phyloP scores from a whole-genome alignment of 2,329 filamentous ascomycete genomes.

The Microcyclospora tardicrescens region DNA sequence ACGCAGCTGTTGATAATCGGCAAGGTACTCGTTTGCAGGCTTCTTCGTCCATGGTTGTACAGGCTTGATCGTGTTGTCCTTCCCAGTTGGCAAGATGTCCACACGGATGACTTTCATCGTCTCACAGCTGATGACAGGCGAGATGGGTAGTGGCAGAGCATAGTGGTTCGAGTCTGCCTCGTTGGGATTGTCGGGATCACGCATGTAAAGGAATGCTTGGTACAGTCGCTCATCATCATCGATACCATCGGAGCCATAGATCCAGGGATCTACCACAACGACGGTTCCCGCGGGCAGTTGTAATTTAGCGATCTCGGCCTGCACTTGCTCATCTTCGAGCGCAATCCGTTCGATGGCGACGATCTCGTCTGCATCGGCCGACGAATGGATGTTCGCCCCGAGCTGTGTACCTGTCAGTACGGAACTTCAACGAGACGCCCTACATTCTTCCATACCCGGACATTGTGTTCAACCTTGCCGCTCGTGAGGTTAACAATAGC shows the following conservation, averaged over 20 bases:
- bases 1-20: slow-evolving; percentile 36
- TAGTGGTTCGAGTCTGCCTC: slow-evolving; percentile 58
- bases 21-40: slow-evolving; percentile 52
- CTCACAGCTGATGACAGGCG: slow-evolving; percentile 51
- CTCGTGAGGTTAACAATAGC: slow-evolving; percentile 43
- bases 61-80: slow-evolving; percentile 44
- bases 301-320: slow-evolving; percentile 47
- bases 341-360: slow-evolving; percentile 44
- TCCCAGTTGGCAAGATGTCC: slow-evolving; percentile 55
- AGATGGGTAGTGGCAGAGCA: slow-evolving; percentile 53
- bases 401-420: slow-evolving; percentile 19
- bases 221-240: slow-evolving; percentile 31
- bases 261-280: slow-evolving; percentile 53
- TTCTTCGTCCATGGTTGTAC: slow-evolving; percentile 45
- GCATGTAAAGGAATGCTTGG: slow-evolving; percentile 55
- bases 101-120: slow-evolving; percentile 55
- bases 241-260: slow-evolving; percentile 47
- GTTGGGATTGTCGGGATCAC: slow-evolving; percentile 45
- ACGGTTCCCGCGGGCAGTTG: slow-evolving; percentile 44
- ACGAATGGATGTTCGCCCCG: slow-evolving; percentile 44
- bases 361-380: slow-evolving; percentile 47
- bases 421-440: too few species aligned
- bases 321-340: slow-evolving; percentile 42
- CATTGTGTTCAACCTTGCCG: slow-evolving; percentile 42
- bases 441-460: slow-evolving; percentile 21